Evolutionary conservation across 495 filamentous ascomycete genomes (phyloP).

Genomic region (Hypoxylon cercidicola): DNA sequence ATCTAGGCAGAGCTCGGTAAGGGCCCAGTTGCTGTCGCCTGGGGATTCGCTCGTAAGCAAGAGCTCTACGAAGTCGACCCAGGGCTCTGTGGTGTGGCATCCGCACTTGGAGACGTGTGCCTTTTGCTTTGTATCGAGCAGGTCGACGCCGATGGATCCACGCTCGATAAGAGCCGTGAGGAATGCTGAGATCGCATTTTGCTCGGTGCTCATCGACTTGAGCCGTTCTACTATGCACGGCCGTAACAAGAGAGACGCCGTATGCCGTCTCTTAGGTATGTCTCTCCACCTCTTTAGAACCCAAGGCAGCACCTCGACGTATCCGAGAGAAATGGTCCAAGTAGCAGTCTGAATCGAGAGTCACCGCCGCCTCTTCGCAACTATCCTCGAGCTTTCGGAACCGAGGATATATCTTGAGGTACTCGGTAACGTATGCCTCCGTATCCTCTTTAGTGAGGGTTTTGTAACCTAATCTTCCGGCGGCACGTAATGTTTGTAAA

Average conservation of each 20-base stretch:
- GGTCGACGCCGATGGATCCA: slow-evolving; percentile 4
- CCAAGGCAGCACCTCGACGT: background rate
- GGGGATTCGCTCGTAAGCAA: too few species aligned
- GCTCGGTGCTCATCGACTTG: too few species aligned
- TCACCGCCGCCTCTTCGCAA: background rate
- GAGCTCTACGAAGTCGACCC: background rate
- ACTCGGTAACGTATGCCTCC: slow-evolving; percentile 5
- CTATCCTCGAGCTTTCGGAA: slow-evolving; percentile 2
- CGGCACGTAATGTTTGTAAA: slow-evolving; percentile 1
- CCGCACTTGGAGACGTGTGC: background rate
- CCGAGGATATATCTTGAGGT: background rate
- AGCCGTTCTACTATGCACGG: background rate
- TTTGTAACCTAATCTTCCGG: slow-evolving; percentile 15
- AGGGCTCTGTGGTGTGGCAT: background rate
- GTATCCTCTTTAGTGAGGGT: slow-evolving; percentile 14
- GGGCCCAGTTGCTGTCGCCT: background rate
- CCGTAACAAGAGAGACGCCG: background rate
- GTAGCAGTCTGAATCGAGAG: background rate
- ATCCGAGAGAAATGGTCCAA: background rate
- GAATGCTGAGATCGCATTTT: too few species aligned
- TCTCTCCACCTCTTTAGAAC: background rate
- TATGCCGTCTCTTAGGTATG: slow-evolving; percentile 3
- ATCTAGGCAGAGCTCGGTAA: slow-evolving; percentile 6
- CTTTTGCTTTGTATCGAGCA: background rate
- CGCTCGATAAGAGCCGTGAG: background rate